Conservation (phyloP, 768 basidiomycete genomes). For the Tylopilus balloui region DNA sequence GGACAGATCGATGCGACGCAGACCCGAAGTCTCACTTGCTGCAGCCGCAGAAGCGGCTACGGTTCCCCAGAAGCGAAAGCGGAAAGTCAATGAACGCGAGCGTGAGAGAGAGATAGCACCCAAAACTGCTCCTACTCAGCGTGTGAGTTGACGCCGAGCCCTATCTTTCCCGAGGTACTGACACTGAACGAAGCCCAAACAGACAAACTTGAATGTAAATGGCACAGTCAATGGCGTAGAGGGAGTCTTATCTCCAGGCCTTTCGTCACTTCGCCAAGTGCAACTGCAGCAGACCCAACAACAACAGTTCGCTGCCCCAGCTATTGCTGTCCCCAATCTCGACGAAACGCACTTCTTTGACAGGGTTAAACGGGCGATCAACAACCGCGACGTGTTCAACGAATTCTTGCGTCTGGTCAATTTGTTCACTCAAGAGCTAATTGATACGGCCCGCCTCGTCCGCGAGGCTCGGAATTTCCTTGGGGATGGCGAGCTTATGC, state of each 20-base stretch:
- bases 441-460: constrained; percentile 80
- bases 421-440: constrained; percentile 90
- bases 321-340: constrained; percentile 19
- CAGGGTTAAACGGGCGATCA: constrained; percentile 70
- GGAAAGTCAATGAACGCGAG: constrained; percentile 49
- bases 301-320: constrained; percentile 16
- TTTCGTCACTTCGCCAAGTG: constrained; percentile 19
- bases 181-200: constrained; percentile 18
- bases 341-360: constrained; percentile 88
- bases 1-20: constrained; percentile 38
- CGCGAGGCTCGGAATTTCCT: constrained; percentile 75
- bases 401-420: constrained; percentile 96
- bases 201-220: constrained; percentile 18
- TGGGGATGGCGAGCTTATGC: constrained; percentile 74
- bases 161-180: not conserved
- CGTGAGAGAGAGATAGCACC: constrained; percentile 32
- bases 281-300: constrained; percentile 25
- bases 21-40: constrained; percentile 44
- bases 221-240: constrained; percentile 19
- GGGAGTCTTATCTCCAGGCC: constrained; percentile 21
- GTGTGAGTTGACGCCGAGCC: constrained; percentile 16
- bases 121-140: constrained; percentile 20
- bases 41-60: constrained; percentile 35
- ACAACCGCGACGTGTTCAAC: constrained; percentile 75
- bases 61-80: constrained; percentile 66